phyloP scores from a whole-genome alignment of 1,284 basidiomycete species.

The Boletus smithii region DNA sequence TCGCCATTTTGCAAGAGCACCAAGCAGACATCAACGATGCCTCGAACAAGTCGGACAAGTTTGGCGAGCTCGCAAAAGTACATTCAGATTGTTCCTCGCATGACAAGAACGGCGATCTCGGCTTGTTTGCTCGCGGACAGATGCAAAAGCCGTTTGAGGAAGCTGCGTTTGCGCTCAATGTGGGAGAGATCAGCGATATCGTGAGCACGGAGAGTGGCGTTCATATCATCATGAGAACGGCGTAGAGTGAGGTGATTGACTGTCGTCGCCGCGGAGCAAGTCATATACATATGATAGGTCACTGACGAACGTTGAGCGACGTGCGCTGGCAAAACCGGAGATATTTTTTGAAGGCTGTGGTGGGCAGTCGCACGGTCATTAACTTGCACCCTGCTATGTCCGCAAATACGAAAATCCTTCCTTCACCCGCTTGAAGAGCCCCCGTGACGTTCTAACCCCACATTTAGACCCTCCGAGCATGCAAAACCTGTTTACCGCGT shows the following conservation, averaged over 20 bases:
- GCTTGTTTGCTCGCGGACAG: slow-evolving; percentile 81
- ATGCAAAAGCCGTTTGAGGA: slow-evolving; percentile 99
- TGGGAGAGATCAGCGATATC: slow-evolving; percentile 85
- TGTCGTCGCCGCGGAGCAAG: no score
- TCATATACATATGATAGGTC: no score
- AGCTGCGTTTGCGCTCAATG: slow-evolving; percentile 75
- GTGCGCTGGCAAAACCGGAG: no score
- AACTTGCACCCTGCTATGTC: no score
- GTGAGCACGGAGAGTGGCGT: slow-evolving; percentile 95
- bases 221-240: slow-evolving; percentile 90
- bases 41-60: slow-evolving; percentile 47
- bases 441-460: no score
- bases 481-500: no score
- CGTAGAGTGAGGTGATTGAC: slow-evolving; percentile 37
- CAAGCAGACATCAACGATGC: slow-evolving; percentile 59
- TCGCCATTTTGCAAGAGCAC: slow-evolving; percentile 67
- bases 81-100: slow-evolving; percentile 91
- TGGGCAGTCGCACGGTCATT: no score
- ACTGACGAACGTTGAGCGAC: not conserved
- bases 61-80: slow-evolving; percentile 68
- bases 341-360: no score
- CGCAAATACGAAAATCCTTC: no score
- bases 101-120: slow-evolving; percentile 77
- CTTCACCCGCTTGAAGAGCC: no score
- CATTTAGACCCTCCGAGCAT: no score